These are phyloP conservation scores for Hypericum perforatum DNA, from an alignment of 345 rosid genomes.

Conservation along the genomic window DNA sequence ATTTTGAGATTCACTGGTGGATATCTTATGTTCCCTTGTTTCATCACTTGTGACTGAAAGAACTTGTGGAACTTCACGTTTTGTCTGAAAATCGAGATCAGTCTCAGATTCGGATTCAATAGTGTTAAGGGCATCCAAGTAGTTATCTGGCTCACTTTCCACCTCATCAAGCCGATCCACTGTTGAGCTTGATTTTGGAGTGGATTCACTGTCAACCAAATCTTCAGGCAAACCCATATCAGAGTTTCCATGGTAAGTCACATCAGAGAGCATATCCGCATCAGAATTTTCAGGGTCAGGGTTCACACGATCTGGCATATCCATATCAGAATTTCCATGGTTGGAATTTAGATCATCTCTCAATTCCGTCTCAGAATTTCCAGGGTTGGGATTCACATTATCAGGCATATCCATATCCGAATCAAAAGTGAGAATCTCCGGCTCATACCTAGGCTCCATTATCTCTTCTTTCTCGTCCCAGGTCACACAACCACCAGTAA, in stretches of 20 bases:
- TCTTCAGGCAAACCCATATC: constrained; percentile 2
- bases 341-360: too few relatives aligned
- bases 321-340: constrained; percentile 16
- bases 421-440: constrained; percentile 21
- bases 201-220: constrained; percentile 19
- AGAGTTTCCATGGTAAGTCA: too few relatives aligned
- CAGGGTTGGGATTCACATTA: constrained; percentile 12
- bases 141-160: constrained; percentile 75
- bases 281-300: constrained; percentile 16
- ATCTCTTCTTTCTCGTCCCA: constrained; percentile 87
- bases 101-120: constrained; percentile 72
- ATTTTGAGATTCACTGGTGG: constrained; percentile 7
- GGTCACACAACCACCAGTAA: constrained; percentile 31
- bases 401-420: constrained; percentile 23
- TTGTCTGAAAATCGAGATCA: constrained; percentile 40
- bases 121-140: constrained; percentile 72
- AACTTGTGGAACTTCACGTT: constrained; percentile 32
- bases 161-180: constrained; percentile 32
- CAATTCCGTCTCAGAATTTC: constrained; percentile 10
- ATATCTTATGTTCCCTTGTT: constrained; percentile 17
- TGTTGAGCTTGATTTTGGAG: constrained; percentile 21
- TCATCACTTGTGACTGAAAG: constrained; percentile 13
- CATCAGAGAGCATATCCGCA: constrained; percentile 15
- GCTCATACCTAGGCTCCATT: constrained; percentile 31
- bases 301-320: constrained; percentile 17